Conservation (phyloP, 768 basidiomycete genomes). For the Clitopilus passeckerianus region DNA sequence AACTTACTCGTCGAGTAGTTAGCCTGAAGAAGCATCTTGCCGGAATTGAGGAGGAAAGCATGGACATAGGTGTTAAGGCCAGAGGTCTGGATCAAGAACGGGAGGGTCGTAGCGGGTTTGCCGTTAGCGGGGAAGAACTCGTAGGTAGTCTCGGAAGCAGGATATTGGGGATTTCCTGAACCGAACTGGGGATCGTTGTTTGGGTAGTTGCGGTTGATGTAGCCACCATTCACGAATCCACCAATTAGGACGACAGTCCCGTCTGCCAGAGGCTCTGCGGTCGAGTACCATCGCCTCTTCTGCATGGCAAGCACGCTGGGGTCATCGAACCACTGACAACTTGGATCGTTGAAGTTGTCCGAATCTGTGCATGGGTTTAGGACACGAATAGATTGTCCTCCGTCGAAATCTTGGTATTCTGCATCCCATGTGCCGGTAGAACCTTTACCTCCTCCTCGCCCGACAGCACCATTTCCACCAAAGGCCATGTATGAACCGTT, state of each 20-base stretch:
- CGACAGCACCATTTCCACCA: conserved; percentile 75
- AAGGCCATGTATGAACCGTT: conserved; percentile 74
- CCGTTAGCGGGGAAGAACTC: conserved; percentile 76
- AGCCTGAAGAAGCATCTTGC: conserved; percentile 78
- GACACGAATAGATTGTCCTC: conserved; percentile 73
- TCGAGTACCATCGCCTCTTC: conserved; percentile 72
- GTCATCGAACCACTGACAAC: conserved; percentile 75
- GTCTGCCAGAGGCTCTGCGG: conserved; percentile 68
- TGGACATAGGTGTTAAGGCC: conserved; percentile 78
- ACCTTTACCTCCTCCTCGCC: conserved; percentile 55
- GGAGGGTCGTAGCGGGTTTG: conserved; percentile 42
- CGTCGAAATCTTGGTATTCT: conserved; percentile 76
- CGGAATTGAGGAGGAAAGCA: conserved; percentile 69
- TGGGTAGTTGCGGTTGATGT: conserved; percentile 72
- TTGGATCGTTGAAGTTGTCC: conserved; percentile 39
- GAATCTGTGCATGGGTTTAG: conserved; percentile 65
- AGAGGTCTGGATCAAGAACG: conserved; percentile 67
- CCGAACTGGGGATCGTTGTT: conserved; percentile 24
- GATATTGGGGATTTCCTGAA: conserved; percentile 44
- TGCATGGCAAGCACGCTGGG: conserved; percentile 59
- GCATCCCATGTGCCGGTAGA: conserved; percentile 56
- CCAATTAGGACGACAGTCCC: conserved; percentile 80
- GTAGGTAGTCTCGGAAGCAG: conserved; percentile 74
- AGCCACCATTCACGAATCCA: conserved; percentile 74
- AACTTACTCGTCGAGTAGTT: conserved; percentile 70